These are phyloP conservation scores for Hypericum androsaemum DNA, from an alignment of 345 rosid genomes.

Conservation along the genomic window DNA sequence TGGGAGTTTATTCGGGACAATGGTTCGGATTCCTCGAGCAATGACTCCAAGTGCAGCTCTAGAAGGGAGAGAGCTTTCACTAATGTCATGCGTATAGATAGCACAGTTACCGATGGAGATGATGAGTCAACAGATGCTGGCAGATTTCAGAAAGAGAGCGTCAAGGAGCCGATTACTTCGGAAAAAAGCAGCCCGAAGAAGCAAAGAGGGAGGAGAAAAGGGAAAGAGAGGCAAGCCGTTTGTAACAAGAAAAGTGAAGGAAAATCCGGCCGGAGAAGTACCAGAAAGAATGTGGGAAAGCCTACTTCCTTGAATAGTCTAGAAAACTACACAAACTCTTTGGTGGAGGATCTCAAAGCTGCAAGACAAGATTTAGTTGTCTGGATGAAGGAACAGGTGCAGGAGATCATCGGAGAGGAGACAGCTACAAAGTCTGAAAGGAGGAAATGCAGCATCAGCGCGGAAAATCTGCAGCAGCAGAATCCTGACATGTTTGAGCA, in stretches of 20 bases:
- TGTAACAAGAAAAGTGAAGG: slow-evolving; percentile 13
- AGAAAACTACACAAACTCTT: slow-evolving; percentile 28
- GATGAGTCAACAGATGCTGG: slow-evolving; percentile 17
- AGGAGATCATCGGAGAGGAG: slow-evolving; percentile 27
- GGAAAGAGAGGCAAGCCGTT: slow-evolving; percentile 7
- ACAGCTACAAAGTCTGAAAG: slow-evolving; percentile 6
- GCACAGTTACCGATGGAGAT: slow-evolving; percentile 16
- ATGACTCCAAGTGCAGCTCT: slow-evolving; percentile 25
- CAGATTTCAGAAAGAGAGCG: slow-evolving; percentile 15
- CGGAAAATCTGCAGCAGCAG: slow-evolving; percentile 17
- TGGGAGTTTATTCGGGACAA: slow-evolving; percentile 40
- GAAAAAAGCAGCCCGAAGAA: slow-evolving; percentile 11
- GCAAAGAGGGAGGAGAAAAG: slow-evolving; percentile 10
- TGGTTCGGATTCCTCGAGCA: slow-evolving; percentile 34
- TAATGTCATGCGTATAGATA: slow-evolving; percentile 21
- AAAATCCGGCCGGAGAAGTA: slow-evolving; percentile 17
- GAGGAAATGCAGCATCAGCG: slow-evolving; percentile 9
- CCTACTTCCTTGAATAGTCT: slow-evolving; percentile 25
- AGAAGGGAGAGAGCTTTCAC: slow-evolving; percentile 17
- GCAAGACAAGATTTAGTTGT: slow-evolving; percentile 31
- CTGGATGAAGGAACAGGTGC: slow-evolving; percentile 49
- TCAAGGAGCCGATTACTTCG: slow-evolving; percentile 10
- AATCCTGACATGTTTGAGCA: slow-evolving; percentile 8
- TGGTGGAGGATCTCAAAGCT: slow-evolving; percentile 40
- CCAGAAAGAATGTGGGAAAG: slow-evolving; percentile 16